Conservation (phyloP, 2,329 filamentous ascomycete genomes). For the Penicillium fuscoglaucum region DNA sequence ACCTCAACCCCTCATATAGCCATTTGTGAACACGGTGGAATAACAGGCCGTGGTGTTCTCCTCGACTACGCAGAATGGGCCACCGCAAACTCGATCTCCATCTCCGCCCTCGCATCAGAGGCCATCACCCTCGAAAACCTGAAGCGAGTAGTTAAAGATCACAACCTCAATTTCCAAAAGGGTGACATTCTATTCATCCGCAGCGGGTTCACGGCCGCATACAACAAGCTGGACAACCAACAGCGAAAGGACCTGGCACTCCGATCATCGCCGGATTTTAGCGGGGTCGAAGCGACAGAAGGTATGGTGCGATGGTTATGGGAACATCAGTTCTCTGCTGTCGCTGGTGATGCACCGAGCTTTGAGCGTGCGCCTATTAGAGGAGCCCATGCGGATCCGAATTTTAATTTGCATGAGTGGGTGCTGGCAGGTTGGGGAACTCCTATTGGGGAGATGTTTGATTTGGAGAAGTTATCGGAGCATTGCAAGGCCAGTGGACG, state of each 20-base stretch:
- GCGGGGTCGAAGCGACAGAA: slow-evolving; percentile 38
- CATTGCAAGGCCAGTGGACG: slow-evolving; percentile 31
- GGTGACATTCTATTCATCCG: slow-evolving; percentile 27
- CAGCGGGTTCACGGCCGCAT: slow-evolving; percentile 24
- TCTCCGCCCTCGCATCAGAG: slow-evolving; percentile 22
- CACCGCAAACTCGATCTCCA: slow-evolving; percentile 14
- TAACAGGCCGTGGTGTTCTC: slow-evolving; percentile 24
- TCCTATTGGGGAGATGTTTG: slow-evolving; percentile 39
- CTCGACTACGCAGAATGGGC: slow-evolving; percentile 28
- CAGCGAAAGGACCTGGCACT: slow-evolving; percentile 18
- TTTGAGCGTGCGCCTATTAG: slow-evolving; percentile 33
- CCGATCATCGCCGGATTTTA: slow-evolving; percentile 26
- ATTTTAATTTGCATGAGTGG: slow-evolving; percentile 35
- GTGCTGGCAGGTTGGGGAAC: slow-evolving; percentile 34
- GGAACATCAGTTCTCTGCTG: slow-evolving; percentile 38
- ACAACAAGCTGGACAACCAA: slow-evolving; percentile 19
- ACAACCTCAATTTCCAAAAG: slow-evolving; percentile 20
- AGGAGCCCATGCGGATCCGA: slow-evolving; percentile 25
- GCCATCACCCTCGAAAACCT: slow-evolving; percentile 18
- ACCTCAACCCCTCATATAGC: slow-evolving; percentile 3
- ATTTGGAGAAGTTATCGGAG: slow-evolving; percentile 35
- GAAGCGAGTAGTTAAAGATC: slow-evolving; percentile 17
- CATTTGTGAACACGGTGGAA: slow-evolving; percentile 25
- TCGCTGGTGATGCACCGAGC: slow-evolving; percentile 37
- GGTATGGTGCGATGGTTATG: slow-evolving; percentile 37